A percentile compares a stretch with the other conserved stretches of the same genome.
These are phyloP conservation scores for Lentinula raphanica DNA, from an alignment of 768 basidiomycete genomes.

Conservation along the genomic window DNA sequence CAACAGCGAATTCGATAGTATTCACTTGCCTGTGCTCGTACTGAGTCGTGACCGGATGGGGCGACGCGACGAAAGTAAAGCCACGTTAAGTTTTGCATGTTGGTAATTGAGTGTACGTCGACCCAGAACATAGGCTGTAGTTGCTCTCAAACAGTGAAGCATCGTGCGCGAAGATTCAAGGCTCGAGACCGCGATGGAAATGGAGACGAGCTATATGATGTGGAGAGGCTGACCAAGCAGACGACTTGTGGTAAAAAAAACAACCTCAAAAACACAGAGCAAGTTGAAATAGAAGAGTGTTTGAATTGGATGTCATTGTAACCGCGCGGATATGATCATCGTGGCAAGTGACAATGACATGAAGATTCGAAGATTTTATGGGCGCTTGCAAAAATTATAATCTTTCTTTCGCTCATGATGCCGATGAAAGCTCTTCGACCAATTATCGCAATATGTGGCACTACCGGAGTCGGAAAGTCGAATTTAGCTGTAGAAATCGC, in stretches of 20 bases:
- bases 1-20: neutral
- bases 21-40: neutral
- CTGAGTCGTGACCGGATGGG: neutral
- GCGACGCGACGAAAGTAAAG: neutral
- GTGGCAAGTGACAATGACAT: neutral
- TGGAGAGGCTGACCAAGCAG: neutral
- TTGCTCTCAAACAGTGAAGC: neutral
- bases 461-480: constrained; percentile 95
- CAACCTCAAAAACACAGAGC: neutral
- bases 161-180: neutral
- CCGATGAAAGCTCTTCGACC: constrained; percentile 44
- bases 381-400: neutral
- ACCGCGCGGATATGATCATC: neutral
- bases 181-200: neutral
- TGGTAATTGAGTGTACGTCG: neutral
- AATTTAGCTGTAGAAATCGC: constrained; percentile 88
- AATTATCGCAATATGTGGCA: constrained; percentile 83
- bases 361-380: no score
- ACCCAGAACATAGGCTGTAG: neutral
- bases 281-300: neutral
- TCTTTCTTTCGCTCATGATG: neutral
- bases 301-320: neutral
- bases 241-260: neutral
- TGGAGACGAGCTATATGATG: neutral
- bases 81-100: neutral